These are phyloP conservation scores for Torrubiellomyces zombiae DNA, from an alignment of 2,329 filamentous ascomycete species.

Conservation along the genomic window DNA sequence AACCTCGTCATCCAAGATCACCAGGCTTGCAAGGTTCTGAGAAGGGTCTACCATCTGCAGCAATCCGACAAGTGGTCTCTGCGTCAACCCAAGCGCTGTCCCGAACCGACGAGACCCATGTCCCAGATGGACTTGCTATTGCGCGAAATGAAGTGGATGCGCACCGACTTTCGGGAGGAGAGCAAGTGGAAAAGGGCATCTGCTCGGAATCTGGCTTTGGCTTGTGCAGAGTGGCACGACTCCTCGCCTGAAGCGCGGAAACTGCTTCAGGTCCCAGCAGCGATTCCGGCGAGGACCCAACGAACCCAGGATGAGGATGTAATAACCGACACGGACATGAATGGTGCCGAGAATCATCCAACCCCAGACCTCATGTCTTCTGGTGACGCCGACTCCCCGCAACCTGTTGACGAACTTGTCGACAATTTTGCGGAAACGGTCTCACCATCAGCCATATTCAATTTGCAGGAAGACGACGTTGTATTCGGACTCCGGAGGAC, in stretches of 20 bases:
- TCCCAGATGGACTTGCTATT: slow-evolving; percentile 78
- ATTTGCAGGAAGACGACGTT: slow-evolving; percentile 65
- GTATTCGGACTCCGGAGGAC: slow-evolving; percentile 64
- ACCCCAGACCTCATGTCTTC: slow-evolving; percentile 54
- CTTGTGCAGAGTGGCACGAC: slow-evolving; percentile 69
- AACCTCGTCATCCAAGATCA: slow-evolving; percentile 70
- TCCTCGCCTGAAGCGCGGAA: slow-evolving; percentile 46
- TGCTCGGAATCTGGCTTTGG: slow-evolving; percentile 63
- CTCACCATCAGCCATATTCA: slow-evolving; percentile 66
- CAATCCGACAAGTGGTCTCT: slow-evolving; percentile 86
- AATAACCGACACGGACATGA: slow-evolving; percentile 17
- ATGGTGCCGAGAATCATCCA: slow-evolving; percentile 26
- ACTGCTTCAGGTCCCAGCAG: slow-evolving; percentile 48
- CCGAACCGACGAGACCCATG: slow-evolving; percentile 60
- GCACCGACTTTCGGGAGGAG: slow-evolving; percentile 88
- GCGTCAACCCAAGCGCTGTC: slow-evolving; percentile 68
- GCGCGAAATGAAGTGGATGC: slow-evolving; percentile 94
- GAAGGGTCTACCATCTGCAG: slow-evolving; percentile 79
- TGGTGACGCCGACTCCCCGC: slow-evolving; percentile 41
- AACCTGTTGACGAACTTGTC: slow-evolving; percentile 21
- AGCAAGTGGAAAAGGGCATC: slow-evolving; percentile 80
- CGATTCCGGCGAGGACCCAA: slow-evolving; percentile 26
- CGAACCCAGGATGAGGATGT: slow-evolving; percentile 12
- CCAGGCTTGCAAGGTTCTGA: slow-evolving; percentile 73
- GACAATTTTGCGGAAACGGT: slow-evolving; percentile 30